phyloP scores from a whole-genome alignment of 345 rosid species.

The Eutrema japonicum region DNA sequence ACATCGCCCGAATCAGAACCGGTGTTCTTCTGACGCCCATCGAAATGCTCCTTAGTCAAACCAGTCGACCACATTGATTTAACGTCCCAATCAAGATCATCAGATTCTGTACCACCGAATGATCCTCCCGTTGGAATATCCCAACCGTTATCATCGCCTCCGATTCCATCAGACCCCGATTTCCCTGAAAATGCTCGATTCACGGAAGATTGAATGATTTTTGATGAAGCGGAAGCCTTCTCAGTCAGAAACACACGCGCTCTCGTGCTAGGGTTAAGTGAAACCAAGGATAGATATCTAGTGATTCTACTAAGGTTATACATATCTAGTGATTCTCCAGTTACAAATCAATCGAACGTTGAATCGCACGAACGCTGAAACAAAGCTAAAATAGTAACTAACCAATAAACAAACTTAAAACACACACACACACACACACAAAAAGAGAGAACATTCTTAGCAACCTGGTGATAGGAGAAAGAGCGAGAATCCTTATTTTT shows the following conservation, averaged over 20 bases:
- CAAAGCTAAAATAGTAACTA: not conserved
- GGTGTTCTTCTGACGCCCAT: slow-evolving; percentile 46
- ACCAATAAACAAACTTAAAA: not conserved
- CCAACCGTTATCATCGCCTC: slow-evolving; percentile 52
- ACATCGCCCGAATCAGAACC: slow-evolving; percentile 35
- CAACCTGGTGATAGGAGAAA: not conserved
- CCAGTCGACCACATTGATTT: slow-evolving; percentile 92
- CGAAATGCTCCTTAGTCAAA: slow-evolving; percentile 81
- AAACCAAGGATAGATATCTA: slow-evolving; percentile 49
- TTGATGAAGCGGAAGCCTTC: slow-evolving; percentile 14
- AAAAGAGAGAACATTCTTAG: not conserved
- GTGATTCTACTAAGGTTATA: slow-evolving; percentile 51
- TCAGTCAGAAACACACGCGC: slow-evolving; percentile 37
- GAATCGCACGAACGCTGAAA: slow-evolving; percentile 30
- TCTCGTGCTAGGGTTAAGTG: slow-evolving; percentile 42
- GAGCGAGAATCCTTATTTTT: not conserved
- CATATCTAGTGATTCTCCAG: slow-evolving; percentile 37
- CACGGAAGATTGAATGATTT: slow-evolving; percentile 20
- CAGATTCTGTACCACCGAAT: slow-evolving; percentile 45
- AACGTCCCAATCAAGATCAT: slow-evolving; percentile 69
- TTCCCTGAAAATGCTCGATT: slow-evolving; percentile 50
- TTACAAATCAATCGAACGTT: not conserved
- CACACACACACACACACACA: not conserved
- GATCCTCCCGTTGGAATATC: slow-evolving; percentile 47
- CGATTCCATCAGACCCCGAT: slow-evolving; percentile 47